Base-by-base conservation (phyloP, 345 rosid genomes). In the Mercurialis annua region DNA sequence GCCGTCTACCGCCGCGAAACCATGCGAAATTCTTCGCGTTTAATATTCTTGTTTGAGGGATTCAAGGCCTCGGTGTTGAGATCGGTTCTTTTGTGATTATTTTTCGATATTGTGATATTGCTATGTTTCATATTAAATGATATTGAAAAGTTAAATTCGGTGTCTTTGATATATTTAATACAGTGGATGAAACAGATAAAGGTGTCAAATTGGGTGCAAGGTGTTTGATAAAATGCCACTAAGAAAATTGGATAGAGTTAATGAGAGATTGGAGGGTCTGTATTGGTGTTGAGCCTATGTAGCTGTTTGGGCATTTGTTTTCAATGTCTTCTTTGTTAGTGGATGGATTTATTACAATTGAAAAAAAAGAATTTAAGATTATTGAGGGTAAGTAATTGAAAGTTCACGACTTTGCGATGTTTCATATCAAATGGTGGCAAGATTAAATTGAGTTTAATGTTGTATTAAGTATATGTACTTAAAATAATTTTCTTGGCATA, bases 151-250 rank as follows among this genome's bases (percentile, higher is more conserved):
- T 92, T 16, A 81, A 80, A 72, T 84, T 80, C 5, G 99, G 96
- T 43, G 65, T 64, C 70, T 83, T 83, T 16, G 72, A 67, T 73
- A 94, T 88, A 63, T 21, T 59, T 10, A 70, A 54, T 18, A 91
- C 82, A 62, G 84, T 78, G 65, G 80, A 10, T 56, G 88, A 75
- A 44, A 86, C 61, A 43, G 82, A 67, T 5, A 76, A 68, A 20
- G 92, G 74, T 14, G 79, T 71, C 56, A 90, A 68, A 6, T 74
- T 81, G 44, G 67, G 59, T 4, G 86, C 69, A 57, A 77, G 53
- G 10, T 86, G 91, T 81, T 89, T 71, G 92, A 93, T 64, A 76
- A 81, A 74, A 83, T 89, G 88, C 97, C 97, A 87, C 80, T 81
- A 82, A 74, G 88, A 86, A 70, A 96, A 80, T 36, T 47, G 75